Evolutionary conservation across 2,329 filamentous ascomycete genomes (phyloP).

Genomic region (Clonostachys rosea): DNA sequence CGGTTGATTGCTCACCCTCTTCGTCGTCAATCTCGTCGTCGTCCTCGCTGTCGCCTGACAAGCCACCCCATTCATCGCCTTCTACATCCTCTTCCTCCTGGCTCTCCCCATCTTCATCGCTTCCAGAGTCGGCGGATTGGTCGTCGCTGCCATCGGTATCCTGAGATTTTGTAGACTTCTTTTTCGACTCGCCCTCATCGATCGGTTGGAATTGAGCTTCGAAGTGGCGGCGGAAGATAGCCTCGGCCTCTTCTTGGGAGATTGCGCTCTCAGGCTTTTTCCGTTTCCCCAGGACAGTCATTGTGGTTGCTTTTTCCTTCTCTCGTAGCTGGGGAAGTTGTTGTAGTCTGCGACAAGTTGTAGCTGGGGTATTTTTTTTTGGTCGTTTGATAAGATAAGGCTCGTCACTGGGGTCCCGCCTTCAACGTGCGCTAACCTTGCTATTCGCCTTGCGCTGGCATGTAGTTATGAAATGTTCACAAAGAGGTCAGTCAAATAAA

Average conservation of each 20-base stretch:
- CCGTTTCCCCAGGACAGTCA: conserved; percentile 45
- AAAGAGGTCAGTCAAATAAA: no score
- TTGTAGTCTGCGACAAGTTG: neutral
- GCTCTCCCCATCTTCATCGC: conserved; percentile 8
- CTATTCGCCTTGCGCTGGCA: no score
- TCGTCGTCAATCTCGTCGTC: conserved; percentile 14
- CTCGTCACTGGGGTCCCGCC: no score
- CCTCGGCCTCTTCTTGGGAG: conserved; percentile 55
- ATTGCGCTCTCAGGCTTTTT: conserved; percentile 25
- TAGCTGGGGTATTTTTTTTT: no score
- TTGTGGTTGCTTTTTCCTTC: conserved; percentile 10
- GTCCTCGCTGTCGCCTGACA: conserved; percentile 17
- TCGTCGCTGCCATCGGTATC: conserved; percentile 11
- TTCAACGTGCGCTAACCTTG: no score
- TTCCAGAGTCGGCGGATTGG: neutral
- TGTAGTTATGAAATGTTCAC: no score
- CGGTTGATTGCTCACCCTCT: conserved; percentile 10
- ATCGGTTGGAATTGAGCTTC: conserved; percentile 84
- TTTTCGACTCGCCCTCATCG: conserved; percentile 15
- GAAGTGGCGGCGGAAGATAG: conserved; percentile 78
- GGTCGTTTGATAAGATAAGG: no score
- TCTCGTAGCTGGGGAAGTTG: no score
- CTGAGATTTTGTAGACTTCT: conserved; percentile 29
- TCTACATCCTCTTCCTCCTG: conserved; percentile 4
- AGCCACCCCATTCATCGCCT: conserved; percentile 15